Evolutionary conservation across 441 rosid species (phyloP).

Genomic region (Geranium incanum): DNA sequence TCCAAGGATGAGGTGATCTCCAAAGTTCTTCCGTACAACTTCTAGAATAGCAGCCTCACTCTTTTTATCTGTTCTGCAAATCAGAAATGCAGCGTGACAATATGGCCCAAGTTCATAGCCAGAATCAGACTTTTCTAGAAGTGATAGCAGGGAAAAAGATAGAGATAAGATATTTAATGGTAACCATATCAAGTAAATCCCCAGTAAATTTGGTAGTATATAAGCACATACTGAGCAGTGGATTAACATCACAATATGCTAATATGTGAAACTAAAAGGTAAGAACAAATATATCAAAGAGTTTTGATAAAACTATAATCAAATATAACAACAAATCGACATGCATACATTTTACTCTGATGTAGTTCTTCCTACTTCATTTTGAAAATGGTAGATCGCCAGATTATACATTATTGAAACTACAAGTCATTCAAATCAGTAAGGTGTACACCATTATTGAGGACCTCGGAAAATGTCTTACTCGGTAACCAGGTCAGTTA

Average conservation of each 20-base stretch:
- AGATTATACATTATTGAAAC: not conserved
- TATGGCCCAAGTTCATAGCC: constrained; percentile 3
- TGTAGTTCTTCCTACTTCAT: not conserved
- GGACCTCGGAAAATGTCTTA: constrained; percentile 30
- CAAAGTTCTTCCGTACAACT: constrained; percentile 61
- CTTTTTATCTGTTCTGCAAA: constrained; percentile 78
- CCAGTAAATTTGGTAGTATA: not conserved
- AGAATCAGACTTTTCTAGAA: constrained; percentile 6
- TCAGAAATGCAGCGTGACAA: constrained; percentile 17
- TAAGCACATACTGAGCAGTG: not conserved
- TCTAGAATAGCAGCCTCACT: constrained; percentile 86
- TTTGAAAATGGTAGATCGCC: not conserved
- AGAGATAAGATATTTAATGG: not conserved
- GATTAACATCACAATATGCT: not conserved
- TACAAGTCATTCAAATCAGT: not conserved
- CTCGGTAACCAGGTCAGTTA: constrained; percentile 89
- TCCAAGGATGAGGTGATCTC: constrained; percentile 86
- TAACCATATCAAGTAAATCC: not conserved
- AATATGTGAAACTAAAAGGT: not conserved
- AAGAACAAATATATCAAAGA: not conserved
- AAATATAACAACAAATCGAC: constrained; percentile 1
- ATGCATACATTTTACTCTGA: not conserved
- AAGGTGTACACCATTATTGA: not conserved
- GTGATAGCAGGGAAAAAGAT: constrained; percentile 4
- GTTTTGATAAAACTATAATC: not conserved